Conservation (phyloP, 768 basidiomycete species). For the Grammothele lineata region DNA sequence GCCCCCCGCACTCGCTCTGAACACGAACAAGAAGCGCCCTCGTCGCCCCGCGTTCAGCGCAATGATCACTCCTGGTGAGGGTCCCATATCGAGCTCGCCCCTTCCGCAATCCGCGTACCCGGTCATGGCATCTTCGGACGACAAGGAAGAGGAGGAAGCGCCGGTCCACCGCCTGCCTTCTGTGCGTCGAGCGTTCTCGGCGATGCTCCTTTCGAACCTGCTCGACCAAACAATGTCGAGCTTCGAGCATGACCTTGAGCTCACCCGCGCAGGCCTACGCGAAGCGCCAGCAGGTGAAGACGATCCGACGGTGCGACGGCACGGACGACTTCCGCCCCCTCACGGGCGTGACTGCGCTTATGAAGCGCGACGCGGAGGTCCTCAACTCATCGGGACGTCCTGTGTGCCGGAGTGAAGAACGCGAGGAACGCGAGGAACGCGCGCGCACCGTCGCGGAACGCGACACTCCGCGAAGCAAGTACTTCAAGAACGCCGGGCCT, state of each 20-base stretch:
- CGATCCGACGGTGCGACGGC: constrained; percentile 74
- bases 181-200: constrained; percentile 71
- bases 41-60: constrained; percentile 69
- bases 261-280: constrained; percentile 81
- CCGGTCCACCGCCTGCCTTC: constrained; percentile 36
- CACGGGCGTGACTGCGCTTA: constrained; percentile 59
- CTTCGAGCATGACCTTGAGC: constrained; percentile 52
- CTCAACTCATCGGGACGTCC: constrained; percentile 17
- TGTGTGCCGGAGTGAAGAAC: constrained; percentile 14
- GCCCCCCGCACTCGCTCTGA: constrained; percentile 37
- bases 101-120: constrained; percentile 21
- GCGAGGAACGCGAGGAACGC: constrained; percentile 13
- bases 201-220: constrained; percentile 46
- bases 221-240: constrained; percentile 45
- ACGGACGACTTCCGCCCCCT: constrained; percentile 76
- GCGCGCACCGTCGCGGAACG: constrained; percentile 13
- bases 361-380: constrained; percentile 40
- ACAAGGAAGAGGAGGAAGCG: constrained; percentile 10
- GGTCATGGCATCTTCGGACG: constrained; percentile 22
- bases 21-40: constrained; percentile 47
- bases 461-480: constrained; percentile 28
- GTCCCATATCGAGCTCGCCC: constrained; percentile 8
- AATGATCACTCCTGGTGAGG: constrained; percentile 47
- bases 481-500: constrained; percentile 37
- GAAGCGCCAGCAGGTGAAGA: constrained; percentile 71